These are phyloP conservation scores for Platanthera zijinensis DNA, from an alignment of 106 monocot species.

Conservation along the genomic window DNA sequence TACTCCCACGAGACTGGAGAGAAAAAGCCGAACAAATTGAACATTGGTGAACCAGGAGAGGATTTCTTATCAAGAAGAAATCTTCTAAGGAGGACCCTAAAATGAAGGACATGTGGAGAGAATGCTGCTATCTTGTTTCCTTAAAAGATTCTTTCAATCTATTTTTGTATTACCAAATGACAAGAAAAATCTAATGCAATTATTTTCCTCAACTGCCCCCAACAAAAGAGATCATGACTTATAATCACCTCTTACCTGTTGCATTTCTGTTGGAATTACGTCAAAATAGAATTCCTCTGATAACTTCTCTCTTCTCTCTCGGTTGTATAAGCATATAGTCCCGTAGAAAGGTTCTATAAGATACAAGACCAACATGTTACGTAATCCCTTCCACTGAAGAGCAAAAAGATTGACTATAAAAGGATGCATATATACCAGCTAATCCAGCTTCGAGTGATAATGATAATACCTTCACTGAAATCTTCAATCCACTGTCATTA, in stretches of 20 bases:
- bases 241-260: constrained; percentile 50
- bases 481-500: constrained; percentile 69
- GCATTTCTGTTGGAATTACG: constrained; percentile 59
- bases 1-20: background rate
- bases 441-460: constrained; percentile 94
- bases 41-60: background rate
- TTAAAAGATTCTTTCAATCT: background rate
- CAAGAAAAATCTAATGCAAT: background rate
- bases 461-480: constrained; percentile 82
- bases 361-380: constrained; percentile 7
- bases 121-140: background rate
- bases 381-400: background rate
- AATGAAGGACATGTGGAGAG: background rate
- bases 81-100: background rate
- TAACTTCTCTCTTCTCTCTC: constrained; percentile 88
- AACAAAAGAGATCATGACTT: background rate
- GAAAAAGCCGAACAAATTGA: constrained; percentile 2
- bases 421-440: constrained; percentile 33
- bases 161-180: background rate
- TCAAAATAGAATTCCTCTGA: constrained; percentile 94
- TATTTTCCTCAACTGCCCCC: background rate
- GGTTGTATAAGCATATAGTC: constrained; percentile 96
- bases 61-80: background rate
- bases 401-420: background rate
- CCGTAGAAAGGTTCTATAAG: constrained; percentile 90